Base-by-base conservation (phyloP, 2,329 filamentous ascomycete genomes). In the Aspergillus novoparasiticus region DNA sequence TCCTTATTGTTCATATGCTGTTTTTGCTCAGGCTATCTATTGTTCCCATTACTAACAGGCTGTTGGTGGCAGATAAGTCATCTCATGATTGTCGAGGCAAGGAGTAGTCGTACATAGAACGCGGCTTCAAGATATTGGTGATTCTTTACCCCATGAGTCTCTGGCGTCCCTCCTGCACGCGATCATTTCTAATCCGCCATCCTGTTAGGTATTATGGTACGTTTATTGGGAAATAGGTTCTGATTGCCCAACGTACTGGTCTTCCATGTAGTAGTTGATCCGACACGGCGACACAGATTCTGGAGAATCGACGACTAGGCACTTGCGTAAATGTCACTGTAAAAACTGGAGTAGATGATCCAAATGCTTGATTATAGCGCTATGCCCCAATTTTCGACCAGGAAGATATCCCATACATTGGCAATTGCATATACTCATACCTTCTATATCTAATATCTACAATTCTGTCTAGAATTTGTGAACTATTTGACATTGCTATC, bases 11-110 rank as follows among this genome's bases (percentile, higher is more conserved):
- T 64, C 57, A 63, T 58, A 57, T 66, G 63, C 41, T 60, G 32
- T 62, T 55, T 41, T 64, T 64, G 54, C 64, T 36, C 58, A 51
- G 43, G 54, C 56, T 32, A 54, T 51, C 64, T 50, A 54, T 63
- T 59, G 67, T 66, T 67, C 62, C 66, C 63, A 66, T 73, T 66
- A 72, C 72, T 73, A 74, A 74, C 70, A 66, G 65, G 66, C 65
- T 58, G 60, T 59, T 61, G 67, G 67, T 66, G 66, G 67, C 67
- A 74, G 71, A 71, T 69, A 63, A 66, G 56, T 65, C 63, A 66
- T 65, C 48, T 65, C 62, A 58, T 66, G 64, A 62, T 60, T 68
- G 51, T 65, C 55, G 62, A 67, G 60, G 58, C 66, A 64, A 26
- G 65, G 64, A 60, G 60, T 57, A 65, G 58, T 65, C 67, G 61